A percentile compares a stretch with the other conserved stretches of the same genome.
Conservation (phyloP, 108 stramenopile species). For the Heterococcus sp. region DNA sequence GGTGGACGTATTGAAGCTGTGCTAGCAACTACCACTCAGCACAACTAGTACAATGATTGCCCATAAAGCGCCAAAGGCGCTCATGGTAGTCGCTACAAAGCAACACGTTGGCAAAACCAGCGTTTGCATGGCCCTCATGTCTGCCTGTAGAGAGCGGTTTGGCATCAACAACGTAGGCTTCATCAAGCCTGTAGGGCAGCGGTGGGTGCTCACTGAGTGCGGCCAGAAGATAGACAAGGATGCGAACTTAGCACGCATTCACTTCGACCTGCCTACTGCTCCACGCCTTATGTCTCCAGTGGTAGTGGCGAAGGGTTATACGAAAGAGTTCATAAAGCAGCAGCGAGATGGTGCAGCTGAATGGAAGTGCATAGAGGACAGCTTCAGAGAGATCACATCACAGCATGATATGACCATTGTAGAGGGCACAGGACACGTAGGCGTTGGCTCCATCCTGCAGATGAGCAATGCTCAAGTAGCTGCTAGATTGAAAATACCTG, state of each 20-base stretch:
- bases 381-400: constrained; percentile 52
- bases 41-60: too few species aligned
- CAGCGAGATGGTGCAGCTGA: not conserved
- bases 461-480: constrained; percentile 75
- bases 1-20: too few species aligned
- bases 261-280: not conserved
- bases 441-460: constrained; percentile 86
- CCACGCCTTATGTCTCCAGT: not conserved
- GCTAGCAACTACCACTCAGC: too few species aligned
- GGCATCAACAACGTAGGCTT: constrained; percentile 74
- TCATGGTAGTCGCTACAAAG: constrained; percentile 29
- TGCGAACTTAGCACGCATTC: not conserved
- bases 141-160: not conserved
- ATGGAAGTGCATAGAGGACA: not conserved
- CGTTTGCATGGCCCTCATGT: constrained; percentile 5
- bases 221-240: constrained; percentile 19
- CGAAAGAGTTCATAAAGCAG: constrained; percentile 77
- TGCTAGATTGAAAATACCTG: constrained; percentile 71
- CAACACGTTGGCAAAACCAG: constrained; percentile 40
- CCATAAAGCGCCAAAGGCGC: not conserved
- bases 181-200: constrained; percentile 80
- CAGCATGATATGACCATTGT: constrained; percentile 57
- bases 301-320: constrained; percentile 79
- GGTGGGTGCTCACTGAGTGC: not conserved
- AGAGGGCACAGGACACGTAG: constrained; percentile 92